These are phyloP conservation scores for Uncinocarpus reesii DNA, from an alignment of 2,329 filamentous ascomycete species.

Conservation along the genomic window DNA sequence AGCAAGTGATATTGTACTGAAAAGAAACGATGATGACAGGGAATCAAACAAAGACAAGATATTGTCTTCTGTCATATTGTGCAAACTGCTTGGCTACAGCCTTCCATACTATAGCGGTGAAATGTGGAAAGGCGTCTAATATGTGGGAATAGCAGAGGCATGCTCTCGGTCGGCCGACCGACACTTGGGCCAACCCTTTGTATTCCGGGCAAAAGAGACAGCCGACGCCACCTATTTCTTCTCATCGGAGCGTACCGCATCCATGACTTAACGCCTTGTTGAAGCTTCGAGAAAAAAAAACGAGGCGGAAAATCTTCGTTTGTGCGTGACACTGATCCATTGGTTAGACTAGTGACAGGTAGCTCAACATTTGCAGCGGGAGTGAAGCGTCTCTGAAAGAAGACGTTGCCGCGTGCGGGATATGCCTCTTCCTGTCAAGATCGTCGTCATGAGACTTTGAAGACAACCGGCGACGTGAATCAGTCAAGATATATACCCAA, in stretches of 20 bases:
- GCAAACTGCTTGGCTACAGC: constrained; percentile 7
- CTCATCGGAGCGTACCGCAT: neutral
- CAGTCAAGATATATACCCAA: neutral
- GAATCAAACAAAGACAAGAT: constrained; percentile 8
- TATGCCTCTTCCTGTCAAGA: neutral
- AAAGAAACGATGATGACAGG: neutral
- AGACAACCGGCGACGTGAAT: neutral
- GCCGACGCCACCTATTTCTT: neutral
- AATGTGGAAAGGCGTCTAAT: neutral
- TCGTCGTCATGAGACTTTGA: neutral
- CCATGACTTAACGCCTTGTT: neutral
- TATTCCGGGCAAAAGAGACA: neutral
- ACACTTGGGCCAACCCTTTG: neutral
- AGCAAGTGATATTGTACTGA: neutral
- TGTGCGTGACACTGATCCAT: neutral
- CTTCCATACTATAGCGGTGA: constrained; percentile 1
- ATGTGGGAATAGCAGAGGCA: neutral
- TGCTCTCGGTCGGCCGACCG: constrained; percentile 5
- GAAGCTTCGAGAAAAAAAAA: neutral
- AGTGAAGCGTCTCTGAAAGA: neutral
- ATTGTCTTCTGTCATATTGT: constrained; percentile 9
- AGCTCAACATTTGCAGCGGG: neutral
- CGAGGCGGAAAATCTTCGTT: neutral
- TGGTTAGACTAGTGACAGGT: neutral
- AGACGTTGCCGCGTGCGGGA: neutral